Percentiles rank a stretch among this genome's conserved stretches.
Evolutionary conservation across 2,329 filamentous ascomycete species (phyloP).

Genomic region (Ascochyta koolunga): DNA sequence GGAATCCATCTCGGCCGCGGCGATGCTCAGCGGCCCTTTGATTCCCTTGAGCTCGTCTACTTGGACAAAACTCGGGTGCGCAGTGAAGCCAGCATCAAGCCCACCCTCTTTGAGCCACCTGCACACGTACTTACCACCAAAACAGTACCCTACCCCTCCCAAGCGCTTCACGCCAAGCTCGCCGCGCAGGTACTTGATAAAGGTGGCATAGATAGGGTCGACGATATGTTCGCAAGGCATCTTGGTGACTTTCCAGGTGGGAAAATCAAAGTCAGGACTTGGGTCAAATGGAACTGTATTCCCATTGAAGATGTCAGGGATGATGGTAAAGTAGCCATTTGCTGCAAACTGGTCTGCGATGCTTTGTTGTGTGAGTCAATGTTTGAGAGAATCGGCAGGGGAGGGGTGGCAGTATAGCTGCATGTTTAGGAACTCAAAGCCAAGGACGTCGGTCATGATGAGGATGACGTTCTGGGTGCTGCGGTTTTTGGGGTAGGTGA

Average conservation of each 20-base stretch:
- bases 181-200: slow-evolving; percentile 64
- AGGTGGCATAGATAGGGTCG: slow-evolving; percentile 60
- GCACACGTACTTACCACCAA: slow-evolving; percentile 67
- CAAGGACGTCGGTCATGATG: slow-evolving; percentile 62
- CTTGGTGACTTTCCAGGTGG: slow-evolving; percentile 54
- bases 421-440: slow-evolving; percentile 59
- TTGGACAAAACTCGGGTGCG: slow-evolving; percentile 77
- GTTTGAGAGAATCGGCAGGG: background rate
- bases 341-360: slow-evolving; percentile 77
- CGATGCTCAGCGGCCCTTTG: slow-evolving; percentile 63
- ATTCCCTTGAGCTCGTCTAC: slow-evolving; percentile 65
- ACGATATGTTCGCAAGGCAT: slow-evolving; percentile 52
- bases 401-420: slow-evolving; percentile 44
- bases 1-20: slow-evolving; percentile 67
- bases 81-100: slow-evolving; percentile 73
- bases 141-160: slow-evolving; percentile 74
- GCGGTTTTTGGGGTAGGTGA: slow-evolving; percentile 60
- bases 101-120: slow-evolving; percentile 68
- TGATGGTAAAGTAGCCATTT: slow-evolving; percentile 71
- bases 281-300: slow-evolving; percentile 64
- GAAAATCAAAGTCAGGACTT: slow-evolving; percentile 56
- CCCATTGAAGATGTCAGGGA: slow-evolving; percentile 74
- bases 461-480: slow-evolving; percentile 62
- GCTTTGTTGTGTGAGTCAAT: slow-evolving; percentile 23
- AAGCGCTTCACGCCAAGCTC: slow-evolving; percentile 61